Conservation (phyloP, 2,329 filamentous ascomycete species). For the Acarospora socialis region DNA sequence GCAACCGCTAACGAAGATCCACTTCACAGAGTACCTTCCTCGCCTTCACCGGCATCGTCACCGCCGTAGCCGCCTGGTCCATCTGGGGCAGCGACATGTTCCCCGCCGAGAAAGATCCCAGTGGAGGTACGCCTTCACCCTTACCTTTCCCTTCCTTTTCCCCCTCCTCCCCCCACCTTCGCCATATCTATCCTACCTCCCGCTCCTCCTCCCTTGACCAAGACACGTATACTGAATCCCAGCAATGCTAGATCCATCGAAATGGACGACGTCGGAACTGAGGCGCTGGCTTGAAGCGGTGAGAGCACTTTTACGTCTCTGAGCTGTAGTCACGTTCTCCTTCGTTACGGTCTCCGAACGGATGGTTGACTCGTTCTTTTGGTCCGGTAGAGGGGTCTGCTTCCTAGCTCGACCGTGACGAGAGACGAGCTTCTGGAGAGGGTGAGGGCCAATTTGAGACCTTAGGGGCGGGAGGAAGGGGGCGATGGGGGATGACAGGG, state of each 20-base stretch:
- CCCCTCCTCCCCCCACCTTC: constrained; percentile 1
- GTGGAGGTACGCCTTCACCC: constrained; percentile 55
- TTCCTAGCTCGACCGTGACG: constrained; percentile 44
- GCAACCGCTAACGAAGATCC: constrained; percentile 13
- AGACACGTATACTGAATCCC: background rate
- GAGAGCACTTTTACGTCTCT: constrained; percentile 29
- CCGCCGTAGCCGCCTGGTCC: constrained; percentile 65
- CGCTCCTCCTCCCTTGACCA: too few relatives aligned
- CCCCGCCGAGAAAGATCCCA: constrained; percentile 60
- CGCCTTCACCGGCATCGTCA: constrained; percentile 68
- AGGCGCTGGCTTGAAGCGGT: constrained; percentile 68
- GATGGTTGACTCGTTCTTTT: too few relatives aligned
- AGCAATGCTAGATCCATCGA: constrained; percentile 40
- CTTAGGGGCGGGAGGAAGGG: too few relatives aligned
- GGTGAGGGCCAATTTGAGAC: constrained; percentile 52
- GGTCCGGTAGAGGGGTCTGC: constrained; percentile 42
- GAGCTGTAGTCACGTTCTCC: too few relatives aligned
- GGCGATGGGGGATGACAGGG: constrained; percentile 22
- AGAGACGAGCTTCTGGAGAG: constrained; percentile 52
- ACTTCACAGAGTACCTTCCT: constrained; percentile 49
- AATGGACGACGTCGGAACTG: constrained; percentile 70
- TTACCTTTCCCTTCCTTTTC: constrained; percentile 17
- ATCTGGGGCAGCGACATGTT: constrained; percentile 84
- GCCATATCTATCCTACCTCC: constrained; percentile 8
- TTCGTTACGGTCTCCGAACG: too few relatives aligned